Conservation (phyloP, 768 basidiomycete species). For the Amanita inopinata region DNA sequence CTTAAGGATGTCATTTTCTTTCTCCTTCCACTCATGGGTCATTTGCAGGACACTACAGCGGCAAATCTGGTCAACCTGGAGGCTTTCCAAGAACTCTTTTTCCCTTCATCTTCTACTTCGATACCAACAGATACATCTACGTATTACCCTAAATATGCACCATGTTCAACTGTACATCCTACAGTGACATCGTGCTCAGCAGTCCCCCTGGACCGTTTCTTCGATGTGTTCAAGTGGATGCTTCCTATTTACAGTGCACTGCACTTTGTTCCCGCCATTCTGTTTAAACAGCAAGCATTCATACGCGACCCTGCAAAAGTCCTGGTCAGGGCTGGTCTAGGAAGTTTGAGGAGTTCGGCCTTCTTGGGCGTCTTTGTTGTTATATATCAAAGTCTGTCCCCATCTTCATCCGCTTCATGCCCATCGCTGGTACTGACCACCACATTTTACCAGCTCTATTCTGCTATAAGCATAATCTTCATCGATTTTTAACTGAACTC, state of each 20-base stretch:
- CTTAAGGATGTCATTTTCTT: background rate
- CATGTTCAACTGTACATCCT: constrained; percentile 77
- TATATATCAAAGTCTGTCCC: constrained; percentile 64
- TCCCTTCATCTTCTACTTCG: constrained; percentile 21
- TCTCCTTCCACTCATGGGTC: background rate
- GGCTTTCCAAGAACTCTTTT: constrained; percentile 27
- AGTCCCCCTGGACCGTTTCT: constrained; percentile 62
- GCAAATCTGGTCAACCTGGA: constrained; percentile 41
- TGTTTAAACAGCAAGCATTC: constrained; percentile 71
- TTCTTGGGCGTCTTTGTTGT: constrained; percentile 81
- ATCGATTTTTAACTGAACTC: constrained; percentile 33
- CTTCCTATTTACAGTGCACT: constrained; percentile 79
- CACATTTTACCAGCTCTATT: constrained; percentile 36
- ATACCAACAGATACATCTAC: constrained; percentile 12
- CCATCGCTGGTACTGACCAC: background rate
- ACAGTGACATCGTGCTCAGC: constrained; percentile 46
- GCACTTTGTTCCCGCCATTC: constrained; percentile 77
- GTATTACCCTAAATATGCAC: constrained; percentile 44
- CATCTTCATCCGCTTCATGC: background rate
- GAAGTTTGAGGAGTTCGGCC: constrained; percentile 74
- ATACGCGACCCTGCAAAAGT: constrained; percentile 55
- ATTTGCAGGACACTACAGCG: constrained; percentile 39
- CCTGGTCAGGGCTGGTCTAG: constrained; percentile 52
- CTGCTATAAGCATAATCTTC: constrained; percentile 57
- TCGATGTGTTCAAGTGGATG: constrained; percentile 78